Base-by-base conservation (phyloP, 768 basidiomycete species). In the Rhizopogon roseolus region DNA sequence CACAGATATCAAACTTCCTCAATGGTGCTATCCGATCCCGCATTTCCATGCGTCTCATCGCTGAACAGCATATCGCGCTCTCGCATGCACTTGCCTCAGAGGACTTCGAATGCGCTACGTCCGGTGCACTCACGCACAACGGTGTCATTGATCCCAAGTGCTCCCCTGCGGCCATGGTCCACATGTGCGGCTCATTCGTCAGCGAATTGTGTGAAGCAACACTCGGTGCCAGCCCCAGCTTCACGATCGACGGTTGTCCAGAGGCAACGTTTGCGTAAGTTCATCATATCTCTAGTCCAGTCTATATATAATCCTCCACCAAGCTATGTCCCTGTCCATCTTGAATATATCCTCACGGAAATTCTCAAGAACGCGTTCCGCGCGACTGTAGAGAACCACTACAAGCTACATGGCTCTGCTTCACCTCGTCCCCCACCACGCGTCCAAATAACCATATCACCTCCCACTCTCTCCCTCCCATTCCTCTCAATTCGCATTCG, bases 281-380 rank as follows among this genome's bases (percentile, higher is more conserved):
- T 25, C 19, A 19, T 36, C 8, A 25, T 36, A 36, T 36, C 34
- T 48, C 14, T 9, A 10, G 14, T 14, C 5, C 34, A 36, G 22
- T 14, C 13, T 22, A 48, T 48, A 48, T 48, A 48, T 48, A 48
- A 48, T 48, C 14, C 29, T 16, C n/a, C 44, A 16, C 39, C 40
- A 62, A 92, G 91, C 25, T 93, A 92, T 62, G 83, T 94, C 38
- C 91, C 93, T 3, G 88, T 92, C 1, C 93, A 95, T 65, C 77
- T 95, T 36, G 93, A 95, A 66, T 95, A 94, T 65, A 90, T 93
- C 60, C 72, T 93, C 51, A 95, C 93, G 2, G 93, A 95, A 67
- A 81, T 95, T 39, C 77, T 95, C 39, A 95, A 95, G 70, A 95
- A 95, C 64, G 81, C 92, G 0, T 95, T 92, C 71, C 85, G 93